Evolutionary conservation across 768 basidiomycete species (phyloP).

Genomic region (Leccinum barrowsii): DNA sequence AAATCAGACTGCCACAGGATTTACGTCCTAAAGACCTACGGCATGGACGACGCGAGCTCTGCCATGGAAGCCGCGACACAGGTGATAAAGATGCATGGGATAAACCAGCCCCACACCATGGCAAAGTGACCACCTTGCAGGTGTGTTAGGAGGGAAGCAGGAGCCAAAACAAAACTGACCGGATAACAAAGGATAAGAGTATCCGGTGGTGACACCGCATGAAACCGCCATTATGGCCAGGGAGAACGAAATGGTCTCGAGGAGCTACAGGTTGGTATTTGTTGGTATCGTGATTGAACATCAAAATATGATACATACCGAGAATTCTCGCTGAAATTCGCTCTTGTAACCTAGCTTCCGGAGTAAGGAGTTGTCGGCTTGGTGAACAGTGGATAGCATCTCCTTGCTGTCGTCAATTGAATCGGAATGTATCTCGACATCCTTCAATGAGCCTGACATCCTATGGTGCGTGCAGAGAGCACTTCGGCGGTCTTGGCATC

Average conservation of each 20-base stretch:
- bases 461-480: neutral
- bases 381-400: constrained; percentile 7
- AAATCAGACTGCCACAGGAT: neutral
- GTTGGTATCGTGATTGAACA: neutral
- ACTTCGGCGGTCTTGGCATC: neutral
- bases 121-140: neutral
- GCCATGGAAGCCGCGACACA: constrained; percentile 11
- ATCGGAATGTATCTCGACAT: neutral
- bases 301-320: constrained; percentile 3
- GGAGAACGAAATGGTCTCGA: constrained; percentile 25
- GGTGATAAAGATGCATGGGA: constrained; percentile 9
- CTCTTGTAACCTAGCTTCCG: constrained; percentile 26
- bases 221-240: constrained; percentile 23
- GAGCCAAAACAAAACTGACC: neutral
- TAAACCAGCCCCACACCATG: constrained; percentile 7
- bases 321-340: constrained; percentile 25
- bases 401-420: neutral
- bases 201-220: constrained; percentile 13
- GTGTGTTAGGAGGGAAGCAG: neutral
- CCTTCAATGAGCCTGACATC: neutral
- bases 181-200: neutral
- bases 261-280: neutral
- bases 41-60: constrained; percentile 9
- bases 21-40: neutral
- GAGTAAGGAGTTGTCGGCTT: constrained; percentile 15